Percentiles rank a stretch among this genome's conserved stretches.
phyloP scores from a whole-genome alignment of 306 rosid species.

The Gleditsia sinensis region DNA sequence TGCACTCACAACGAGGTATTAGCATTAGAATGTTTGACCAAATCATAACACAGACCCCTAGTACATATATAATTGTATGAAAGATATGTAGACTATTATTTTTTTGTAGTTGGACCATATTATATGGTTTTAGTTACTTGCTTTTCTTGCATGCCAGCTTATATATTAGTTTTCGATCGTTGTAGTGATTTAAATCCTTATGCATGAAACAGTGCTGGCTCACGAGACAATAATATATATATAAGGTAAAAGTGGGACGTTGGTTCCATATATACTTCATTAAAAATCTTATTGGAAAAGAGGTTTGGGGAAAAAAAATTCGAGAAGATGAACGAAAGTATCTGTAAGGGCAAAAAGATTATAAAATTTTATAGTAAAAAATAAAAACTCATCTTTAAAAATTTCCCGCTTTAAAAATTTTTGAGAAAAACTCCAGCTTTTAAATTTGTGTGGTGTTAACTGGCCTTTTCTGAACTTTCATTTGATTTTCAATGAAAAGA shows the following conservation, averaged over 20 bases:
- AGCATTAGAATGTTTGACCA: slow-evolving; percentile 51
- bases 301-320: neutral
- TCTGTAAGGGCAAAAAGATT: slow-evolving; percentile 20
- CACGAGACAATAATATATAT: neutral
- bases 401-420: slow-evolving; percentile 31
- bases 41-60: slow-evolving; percentile 56
- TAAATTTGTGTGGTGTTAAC: slow-evolving; percentile 27
- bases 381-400: slow-evolving; percentile 23
- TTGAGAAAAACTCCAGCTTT: slow-evolving; percentile 41
- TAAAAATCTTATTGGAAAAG: neutral
- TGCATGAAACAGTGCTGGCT: neutral
- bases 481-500: slow-evolving; percentile 37
- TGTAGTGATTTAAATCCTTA: too few relatives aligned
- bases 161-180: too few relatives aligned
- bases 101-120: too few relatives aligned
- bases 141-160: too few relatives aligned
- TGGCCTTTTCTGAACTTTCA: slow-evolving; percentile 49
- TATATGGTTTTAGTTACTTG: too few relatives aligned
- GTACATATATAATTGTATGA: too few relatives aligned
- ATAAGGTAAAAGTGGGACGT: neutral
- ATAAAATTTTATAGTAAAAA: neutral
- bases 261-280: neutral
- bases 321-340: neutral
- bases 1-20: slow-evolving; percentile 68
- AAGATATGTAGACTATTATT: too few relatives aligned